Evolutionary conservation across 331 rosid species (phyloP), one percentile per base, ranked within the genome.

Genomic region (Acacia pycnantha): DNA sequence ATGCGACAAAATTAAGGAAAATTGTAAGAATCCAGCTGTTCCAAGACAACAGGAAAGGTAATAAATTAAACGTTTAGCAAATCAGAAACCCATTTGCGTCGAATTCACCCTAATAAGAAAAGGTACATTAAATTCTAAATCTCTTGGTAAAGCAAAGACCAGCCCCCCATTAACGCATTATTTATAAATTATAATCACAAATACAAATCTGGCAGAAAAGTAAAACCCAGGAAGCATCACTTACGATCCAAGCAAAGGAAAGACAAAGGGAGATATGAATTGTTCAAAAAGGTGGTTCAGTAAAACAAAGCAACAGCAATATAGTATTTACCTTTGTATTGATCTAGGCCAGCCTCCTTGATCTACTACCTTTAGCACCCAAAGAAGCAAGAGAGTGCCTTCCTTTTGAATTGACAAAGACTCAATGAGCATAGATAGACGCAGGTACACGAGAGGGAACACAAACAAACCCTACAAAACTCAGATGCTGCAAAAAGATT

Each of bases 201-300:
- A 72, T 0, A 47, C 41, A 72, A 72, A 72, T 47, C 76, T 47
- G 74, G 74, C 53, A 79, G 73, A 78, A 29, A 78, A 87, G 73
- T 70, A 70, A 47, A 77, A 66, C 78, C 69, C 19, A 73, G 83
- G 87, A 90, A 87, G 97, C 87, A 93, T 93, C 99, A 87, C 99
- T 92, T 93, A 87, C 77, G 81, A 89, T 86, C 89, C 92, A 96
- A 91, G 98, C 69, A 93, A 95, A 87, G 85, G 84, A 89, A 84
- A 88, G 82, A 78, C 50, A 86, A 91, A 89, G 90, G 74, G 79
- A 83, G 89, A 85, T 75, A 85, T 37, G 82, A 86, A 82, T 33
- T 80, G 72, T 66, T 53, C 56, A 71, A 87, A 46, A 83, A 87
- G 51, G 88, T 77, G 79, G 19, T 56, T 79, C 76, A 77, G 82